Conservation (phyloP, 805 yeast species). For the Kluyveromyces siamensis region DNA sequence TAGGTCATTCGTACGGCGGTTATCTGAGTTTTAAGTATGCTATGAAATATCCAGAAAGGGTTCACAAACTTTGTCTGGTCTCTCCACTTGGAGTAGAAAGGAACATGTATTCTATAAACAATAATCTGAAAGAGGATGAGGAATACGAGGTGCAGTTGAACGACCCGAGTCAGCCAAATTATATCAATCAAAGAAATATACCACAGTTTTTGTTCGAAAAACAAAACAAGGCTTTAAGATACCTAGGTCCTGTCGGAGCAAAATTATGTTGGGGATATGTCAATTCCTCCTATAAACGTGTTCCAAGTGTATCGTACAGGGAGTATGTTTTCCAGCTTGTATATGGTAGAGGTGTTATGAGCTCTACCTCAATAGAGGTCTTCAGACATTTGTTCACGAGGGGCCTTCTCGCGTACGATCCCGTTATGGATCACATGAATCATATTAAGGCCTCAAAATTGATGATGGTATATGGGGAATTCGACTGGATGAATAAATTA, state of each 20-base stretch:
- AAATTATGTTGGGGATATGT: constrained; percentile 28
- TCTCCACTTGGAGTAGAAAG: constrained; percentile 79
- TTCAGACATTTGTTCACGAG: constrained; percentile 25
- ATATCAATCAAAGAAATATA: constrained; percentile 20
- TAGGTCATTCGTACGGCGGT: constrained; percentile 79
- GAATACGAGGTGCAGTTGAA: constrained; percentile 29
- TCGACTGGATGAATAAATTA: constrained; percentile 62
- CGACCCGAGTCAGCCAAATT: constrained; percentile 33
- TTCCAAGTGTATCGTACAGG: constrained; percentile 19
- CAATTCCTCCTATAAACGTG: constrained; percentile 21
- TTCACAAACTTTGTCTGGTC: constrained; percentile 48
- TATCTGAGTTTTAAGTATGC: constrained; percentile 60
- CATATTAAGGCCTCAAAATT: constrained; percentile 30
- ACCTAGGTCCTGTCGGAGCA: constrained; percentile 36
- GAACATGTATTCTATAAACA: constrained; percentile 48
- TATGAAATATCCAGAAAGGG: constrained; percentile 43
- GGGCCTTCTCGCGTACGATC: constrained; percentile 48
- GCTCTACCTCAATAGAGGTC: constrained; percentile 16
- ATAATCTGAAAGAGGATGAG: constrained; percentile 12
- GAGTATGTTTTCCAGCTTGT: constrained; percentile 19
- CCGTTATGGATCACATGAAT: constrained; percentile 50
- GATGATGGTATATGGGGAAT: constrained; percentile 50
- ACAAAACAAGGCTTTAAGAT: constrained; percentile 41
- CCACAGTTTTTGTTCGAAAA: constrained; percentile 26
- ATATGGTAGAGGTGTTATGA: constrained; percentile 14